Percentiles rank a stretch among this genome's conserved stretches.
Conservation (phyloP, 106 monocot species). For the Dactylorhiza incarnata region DNA sequence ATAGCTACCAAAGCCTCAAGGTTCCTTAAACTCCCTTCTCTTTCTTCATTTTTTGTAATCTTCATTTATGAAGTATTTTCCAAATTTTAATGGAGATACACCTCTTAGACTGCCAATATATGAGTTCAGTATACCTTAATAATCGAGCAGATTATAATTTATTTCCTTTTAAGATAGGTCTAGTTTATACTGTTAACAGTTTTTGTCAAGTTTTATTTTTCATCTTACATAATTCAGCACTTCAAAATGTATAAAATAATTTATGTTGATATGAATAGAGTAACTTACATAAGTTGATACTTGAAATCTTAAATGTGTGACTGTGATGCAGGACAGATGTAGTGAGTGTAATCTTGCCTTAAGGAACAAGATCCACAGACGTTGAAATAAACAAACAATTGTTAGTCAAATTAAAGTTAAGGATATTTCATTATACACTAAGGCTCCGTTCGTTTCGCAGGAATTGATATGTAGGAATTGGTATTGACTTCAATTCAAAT, state of each 20-base stretch:
- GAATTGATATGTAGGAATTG: too few relatives aligned
- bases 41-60: constrained; percentile 5
- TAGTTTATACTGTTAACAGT: neutral
- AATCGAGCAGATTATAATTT: neutral
- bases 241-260: neutral
- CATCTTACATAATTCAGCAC: neutral
- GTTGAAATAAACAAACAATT: too few relatives aligned
- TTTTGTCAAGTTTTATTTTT: neutral
- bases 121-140: neutral
- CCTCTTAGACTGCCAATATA: neutral
- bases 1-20: constrained; percentile 55
- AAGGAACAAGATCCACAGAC: too few relatives aligned
- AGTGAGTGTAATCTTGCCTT: too few relatives aligned
- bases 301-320: neutral
- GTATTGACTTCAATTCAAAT: too few relatives aligned
- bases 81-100: neutral
- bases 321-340: too few relatives aligned
- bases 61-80: neutral
- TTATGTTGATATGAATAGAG: neutral
- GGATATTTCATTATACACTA: too few relatives aligned
- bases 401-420: too few relatives aligned
- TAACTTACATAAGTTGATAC: neutral
- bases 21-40: constrained; percentile 13
- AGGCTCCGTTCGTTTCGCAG: too few relatives aligned
- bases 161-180: neutral